Conservation (phyloP, 2,329 filamentous ascomycete species). For the Cadophora sp. region DNA sequence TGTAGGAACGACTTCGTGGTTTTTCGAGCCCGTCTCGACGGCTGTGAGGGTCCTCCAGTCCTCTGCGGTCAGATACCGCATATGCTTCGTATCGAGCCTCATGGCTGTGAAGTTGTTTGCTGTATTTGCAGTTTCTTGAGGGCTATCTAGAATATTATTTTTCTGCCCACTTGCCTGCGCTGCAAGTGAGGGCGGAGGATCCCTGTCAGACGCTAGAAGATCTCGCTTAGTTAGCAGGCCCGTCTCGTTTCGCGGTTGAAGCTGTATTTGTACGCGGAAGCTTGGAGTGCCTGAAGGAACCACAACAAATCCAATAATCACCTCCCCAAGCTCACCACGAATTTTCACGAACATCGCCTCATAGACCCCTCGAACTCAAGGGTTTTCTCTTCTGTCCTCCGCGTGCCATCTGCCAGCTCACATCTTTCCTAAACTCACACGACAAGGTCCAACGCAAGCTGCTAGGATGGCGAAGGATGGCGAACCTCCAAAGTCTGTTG, state of each 20-base stretch:
- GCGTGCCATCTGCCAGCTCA: slow-evolving; percentile 9
- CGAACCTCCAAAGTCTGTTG: slow-evolving; percentile 81
- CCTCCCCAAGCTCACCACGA: slow-evolving; percentile 36
- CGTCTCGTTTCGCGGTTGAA: slow-evolving; percentile 32
- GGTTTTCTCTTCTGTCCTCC: slow-evolving; percentile 9
- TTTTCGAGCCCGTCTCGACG: slow-evolving; percentile 91
- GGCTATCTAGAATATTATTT: slow-evolving; percentile 28
- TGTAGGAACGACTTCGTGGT: slow-evolving; percentile 96
- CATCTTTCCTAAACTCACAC: slow-evolving; percentile 14
- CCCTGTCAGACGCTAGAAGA: slow-evolving; percentile 34
- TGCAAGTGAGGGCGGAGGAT: slow-evolving; percentile 13
- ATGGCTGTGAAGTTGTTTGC: slow-evolving; percentile 55
- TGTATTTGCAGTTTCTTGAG: slow-evolving; percentile 21
- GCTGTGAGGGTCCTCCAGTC: slow-evolving; percentile 96
- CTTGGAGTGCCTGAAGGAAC: slow-evolving; percentile 40
- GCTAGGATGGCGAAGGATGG: slow-evolving; percentile 86
- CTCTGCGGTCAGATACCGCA: slow-evolving; percentile 90
- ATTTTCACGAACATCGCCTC: slow-evolving; percentile 40
- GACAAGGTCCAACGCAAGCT: slow-evolving; percentile 20
- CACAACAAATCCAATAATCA: slow-evolving; percentile 27
- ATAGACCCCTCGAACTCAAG: slow-evolving; percentile 15
- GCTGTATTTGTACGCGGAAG: slow-evolving; percentile 44
- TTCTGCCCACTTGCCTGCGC: slow-evolving; percentile 34
- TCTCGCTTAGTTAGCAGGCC: slow-evolving; percentile 32
- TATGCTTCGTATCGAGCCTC: slow-evolving; percentile 93